Evolutionary conservation across 148 eudicot genomes (phyloP), one percentile per base, ranked within the genome.

Genomic region (Vaccinium corymbosum): DNA sequence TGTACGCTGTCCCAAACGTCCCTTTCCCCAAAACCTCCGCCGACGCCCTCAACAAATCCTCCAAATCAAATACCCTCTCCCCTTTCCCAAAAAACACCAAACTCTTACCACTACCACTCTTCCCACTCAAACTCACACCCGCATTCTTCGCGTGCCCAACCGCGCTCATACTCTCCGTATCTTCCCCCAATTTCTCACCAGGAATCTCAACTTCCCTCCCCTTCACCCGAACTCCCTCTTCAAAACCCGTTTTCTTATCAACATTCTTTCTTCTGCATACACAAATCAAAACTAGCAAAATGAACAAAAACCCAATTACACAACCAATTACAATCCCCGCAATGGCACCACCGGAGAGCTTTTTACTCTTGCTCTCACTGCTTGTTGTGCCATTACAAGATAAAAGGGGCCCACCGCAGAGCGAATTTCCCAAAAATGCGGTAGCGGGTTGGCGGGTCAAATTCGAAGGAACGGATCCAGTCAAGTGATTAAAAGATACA

Each of bases 401-500:
- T 19, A 35, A 46, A 32, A 91, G 86, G 1, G 92, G 93, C 6
- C 35, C 22, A 17, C 93, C 93, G 59, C 90, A 82, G 6, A 94
- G 90, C 11, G 89, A 84, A 77, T 91, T 94, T 3, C 98, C 96
- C 0, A n/a, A 78, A 7, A 92, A 93, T 1, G 90, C 87, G 22
- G 79, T 78, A 4, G 86, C 22, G 0, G 93, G 90, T 27, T 86
- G 73, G 27, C 55, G 51, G 0, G 85, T 17, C 13, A 93, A 68
- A 57, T 80, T 80, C 12, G 80, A 19, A 10, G 97, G 97, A 13
- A 93, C 85, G 2, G 76, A 57, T 12, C 97, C 97, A 12, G 84
- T 91, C n/a, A 93, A 83, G 50, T 84, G 57, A 84, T 93, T 93
- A 25, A 90, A 75, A 1, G 93, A 91, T 0, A 92, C 97, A 82